Percentiles rank a stretch among this genome's conserved stretches.
Conservation (phyloP, 176 grass and related monocot genomes). For the Miscanthus lutarioriparius region DNA sequence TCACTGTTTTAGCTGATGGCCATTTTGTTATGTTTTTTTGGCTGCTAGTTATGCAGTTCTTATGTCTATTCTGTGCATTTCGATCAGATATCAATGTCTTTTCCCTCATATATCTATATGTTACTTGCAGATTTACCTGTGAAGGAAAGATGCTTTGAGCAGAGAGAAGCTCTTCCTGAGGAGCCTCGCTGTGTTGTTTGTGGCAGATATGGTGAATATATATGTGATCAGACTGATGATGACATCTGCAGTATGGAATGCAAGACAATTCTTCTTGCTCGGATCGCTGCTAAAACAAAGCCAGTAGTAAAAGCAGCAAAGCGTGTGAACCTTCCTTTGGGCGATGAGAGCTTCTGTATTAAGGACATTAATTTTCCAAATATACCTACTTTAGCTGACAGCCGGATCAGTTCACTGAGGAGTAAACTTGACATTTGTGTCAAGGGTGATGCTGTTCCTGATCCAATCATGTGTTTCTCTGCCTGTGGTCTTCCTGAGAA, state of each 20-base stretch:
- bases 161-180: conserved; percentile 80
- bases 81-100: neutral
- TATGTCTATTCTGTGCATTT: neutral
- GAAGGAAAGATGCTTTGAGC: conserved; percentile 73
- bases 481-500: conserved; percentile 70
- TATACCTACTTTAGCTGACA: conserved; percentile 39
- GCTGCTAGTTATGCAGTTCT: neutral
- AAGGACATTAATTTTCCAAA: conserved; percentile 45
- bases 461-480: conserved; percentile 77
- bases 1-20: conserved; percentile 27
- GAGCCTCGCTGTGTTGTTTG: conserved; percentile 79
- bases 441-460: conserved; percentile 60
- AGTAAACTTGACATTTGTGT: conserved; percentile 77
- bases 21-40: conserved; percentile 3
- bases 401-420: conserved; percentile 63
- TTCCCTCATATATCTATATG: conserved; percentile 23
- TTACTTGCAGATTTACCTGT: conserved; percentile 56
- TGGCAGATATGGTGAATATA: conserved; percentile 84
- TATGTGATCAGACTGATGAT: conserved; percentile 80
- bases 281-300: conserved; percentile 40
- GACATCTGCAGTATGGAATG: conserved; percentile 89
- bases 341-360: conserved; percentile 82
- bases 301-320: conserved; percentile 36
- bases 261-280: conserved; percentile 69
- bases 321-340: conserved; percentile 53